Conservation (phyloP, 495 filamentous ascomycete genomes). For the Astrothelium subdiscretum region DNA sequence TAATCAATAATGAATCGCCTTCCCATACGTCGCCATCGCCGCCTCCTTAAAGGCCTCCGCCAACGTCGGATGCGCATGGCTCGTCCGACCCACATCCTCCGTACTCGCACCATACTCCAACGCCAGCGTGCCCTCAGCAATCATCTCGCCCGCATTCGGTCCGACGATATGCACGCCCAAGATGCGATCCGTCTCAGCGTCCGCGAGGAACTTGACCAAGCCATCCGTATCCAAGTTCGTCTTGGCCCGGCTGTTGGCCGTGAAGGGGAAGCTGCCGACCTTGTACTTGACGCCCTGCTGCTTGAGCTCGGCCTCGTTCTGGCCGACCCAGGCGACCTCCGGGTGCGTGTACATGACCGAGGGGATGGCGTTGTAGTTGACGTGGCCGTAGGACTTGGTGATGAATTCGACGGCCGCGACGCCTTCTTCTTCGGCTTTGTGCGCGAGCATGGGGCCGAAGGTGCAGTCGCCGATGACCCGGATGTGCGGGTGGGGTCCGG, state of each 20-base stretch:
- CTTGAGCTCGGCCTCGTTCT: conserved; percentile 95
- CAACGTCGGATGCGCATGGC: conserved; percentile 93
- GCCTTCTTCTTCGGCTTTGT: conserved; percentile 98
- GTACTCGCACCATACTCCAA: conserved; percentile 91
- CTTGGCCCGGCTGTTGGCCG: conserved; percentile 94
- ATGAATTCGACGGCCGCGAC: conserved; percentile 93
- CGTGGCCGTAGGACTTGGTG: conserved; percentile 92
- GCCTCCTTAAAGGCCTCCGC: conserved; percentile 99
- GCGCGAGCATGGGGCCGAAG: conserved; percentile 97
- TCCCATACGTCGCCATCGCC: conserved; percentile 93
- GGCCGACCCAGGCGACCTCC: conserved; percentile 96
- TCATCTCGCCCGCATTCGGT: conserved; percentile 96
- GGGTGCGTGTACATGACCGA: conserved; percentile 99
- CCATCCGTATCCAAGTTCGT: conserved; percentile 97
- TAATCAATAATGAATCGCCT: conserved; percentile 80
- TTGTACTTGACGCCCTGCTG: conserved; percentile 79
- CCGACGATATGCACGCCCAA: conserved; percentile 95
- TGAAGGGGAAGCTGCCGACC: conserved; percentile 89
- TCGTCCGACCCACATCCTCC: conserved; percentile 91
- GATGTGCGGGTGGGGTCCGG: conserved; percentile 81
- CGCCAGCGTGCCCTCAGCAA: conserved; percentile 90
- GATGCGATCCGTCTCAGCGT: conserved; percentile 92
- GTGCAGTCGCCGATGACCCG: conserved; percentile 93
- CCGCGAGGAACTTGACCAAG: conserved; percentile 91
- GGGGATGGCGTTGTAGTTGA: conserved; percentile 97